Base-by-base conservation (phyloP, 2,329 filamentous ascomycete genomes). In the Zymoseptoria ardabiliae region DNA sequence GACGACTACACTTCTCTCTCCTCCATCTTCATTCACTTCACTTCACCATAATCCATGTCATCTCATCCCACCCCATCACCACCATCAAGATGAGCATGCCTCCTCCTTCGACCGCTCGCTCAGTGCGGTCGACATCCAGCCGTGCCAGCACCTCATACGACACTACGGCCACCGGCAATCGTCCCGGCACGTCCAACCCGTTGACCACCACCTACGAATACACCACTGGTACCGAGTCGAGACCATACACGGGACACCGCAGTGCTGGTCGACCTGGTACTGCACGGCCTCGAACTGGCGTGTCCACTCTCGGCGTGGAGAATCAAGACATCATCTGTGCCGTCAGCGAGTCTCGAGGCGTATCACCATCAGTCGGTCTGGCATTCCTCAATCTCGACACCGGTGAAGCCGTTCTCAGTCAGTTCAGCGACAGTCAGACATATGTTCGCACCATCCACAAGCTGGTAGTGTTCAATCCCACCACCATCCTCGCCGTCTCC, bases 351-450 rank as follows among this genome's bases (percentile, higher is more conserved):
- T 91, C 90, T 50, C 87, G 92, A n/a, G 91, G 91, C 4, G 83
- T 96, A 4, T 87, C 89, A 21, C 91, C 91, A 0, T 88, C 86
- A 0, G 87, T 97, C 1, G 92, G 93, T 0, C 79, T 96, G 49
- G 90, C 91, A 2, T 92, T 97, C 69, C 80, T 97, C 70, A 95
- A 97, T 69, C 79, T 95, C 2, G 87, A 90, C 50, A 92, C 90
- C 2, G 89, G 88, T 48, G 91, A 96, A 74, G 89, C 85, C 17
- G 85, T 91, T 25, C 81, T 97, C 48, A 95, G 90, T 70, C 91
- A 97, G 69, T 93, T 97, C 64, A 91, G 88, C 70, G 93, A 97
- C 73, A 95, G 87, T 58, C 91, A 96, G 71, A 95, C 91, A 35
- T 97, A 96, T 71, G 86, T 91, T 59, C 87, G 87, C 69, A 96